Percentiles rank a stretch among this genome's conserved stretches.
These are phyloP conservation scores for Chloranthus sessilifolius DNA, from an alignment of 164 flowering plant genomes.

Conservation along the genomic window DNA sequence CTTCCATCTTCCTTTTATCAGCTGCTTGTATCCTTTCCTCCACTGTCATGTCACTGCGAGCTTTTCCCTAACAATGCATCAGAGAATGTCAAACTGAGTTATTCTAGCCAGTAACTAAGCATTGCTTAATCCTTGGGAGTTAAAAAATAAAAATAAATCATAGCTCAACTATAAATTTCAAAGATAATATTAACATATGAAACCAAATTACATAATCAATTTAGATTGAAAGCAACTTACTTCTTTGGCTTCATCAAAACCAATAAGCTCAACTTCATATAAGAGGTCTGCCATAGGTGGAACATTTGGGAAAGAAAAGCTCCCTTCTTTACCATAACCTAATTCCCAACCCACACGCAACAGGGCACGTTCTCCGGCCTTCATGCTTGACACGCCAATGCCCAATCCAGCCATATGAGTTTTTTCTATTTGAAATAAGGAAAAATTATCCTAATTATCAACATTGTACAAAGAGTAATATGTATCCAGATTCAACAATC, in stretches of 20 bases:
- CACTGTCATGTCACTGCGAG: slow-evolving; percentile 92
- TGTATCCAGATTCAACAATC: background rate
- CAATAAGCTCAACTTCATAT: slow-evolving; percentile 95
- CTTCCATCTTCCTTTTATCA: slow-evolving; percentile 88
- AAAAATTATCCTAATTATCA: background rate
- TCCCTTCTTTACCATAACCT: slow-evolving; percentile 95
- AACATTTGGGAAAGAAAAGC: slow-evolving; percentile 96
- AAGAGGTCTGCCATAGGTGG: slow-evolving; percentile 88
- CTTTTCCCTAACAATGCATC: slow-evolving; percentile 58
- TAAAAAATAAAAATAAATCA: background rate
- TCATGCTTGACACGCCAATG: slow-evolving; percentile 82
- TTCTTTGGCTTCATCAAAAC: slow-evolving; percentile 93
- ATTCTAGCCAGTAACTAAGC: background rate
- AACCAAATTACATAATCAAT: background rate
- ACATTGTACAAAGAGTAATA: too few relatives aligned
- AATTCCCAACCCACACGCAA: slow-evolving; percentile 91
- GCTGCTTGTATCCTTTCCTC: slow-evolving; percentile 96
- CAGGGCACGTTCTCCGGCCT: slow-evolving; percentile 82
- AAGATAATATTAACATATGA: background rate
- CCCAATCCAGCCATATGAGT: slow-evolving; percentile 79
- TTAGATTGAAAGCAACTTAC: slow-evolving; percentile 37
- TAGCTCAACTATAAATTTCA: background rate
- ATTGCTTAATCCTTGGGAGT: background rate
- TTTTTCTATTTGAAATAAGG: slow-evolving; percentile 55
- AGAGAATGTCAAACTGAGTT: background rate